A percentile compares a stretch with the other conserved stretches of the same genome.
Evolutionary conservation across 2,329 filamentous ascomycete species (phyloP).

Genomic region (Teratosphaeria pseudoeucalypti): DNA sequence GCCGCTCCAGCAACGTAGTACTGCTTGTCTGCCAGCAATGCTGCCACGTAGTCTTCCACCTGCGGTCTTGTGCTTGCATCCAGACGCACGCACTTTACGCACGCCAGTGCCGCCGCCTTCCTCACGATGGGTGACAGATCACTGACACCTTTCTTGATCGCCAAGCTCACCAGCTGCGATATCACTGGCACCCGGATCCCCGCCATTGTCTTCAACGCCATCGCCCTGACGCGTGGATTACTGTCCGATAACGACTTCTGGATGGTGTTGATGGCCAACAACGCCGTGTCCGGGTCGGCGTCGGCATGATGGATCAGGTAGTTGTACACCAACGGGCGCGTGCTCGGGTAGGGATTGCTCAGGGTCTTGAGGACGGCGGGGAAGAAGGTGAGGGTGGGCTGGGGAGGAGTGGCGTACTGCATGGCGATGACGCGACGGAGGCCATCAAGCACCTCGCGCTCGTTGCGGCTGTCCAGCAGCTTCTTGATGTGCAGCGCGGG

Average conservation of each 20-base stretch:
- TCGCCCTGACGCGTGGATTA: constrained; percentile 80
- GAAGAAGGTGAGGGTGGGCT: constrained; percentile 85
- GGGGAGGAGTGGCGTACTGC: constrained; percentile 85
- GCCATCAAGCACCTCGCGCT: constrained; percentile 86
- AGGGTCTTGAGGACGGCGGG: constrained; percentile 98
- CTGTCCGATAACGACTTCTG: constrained; percentile 92
- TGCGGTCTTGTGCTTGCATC: constrained; percentile 80
- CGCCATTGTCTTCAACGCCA: constrained; percentile 93
- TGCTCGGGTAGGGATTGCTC: constrained; percentile 82
- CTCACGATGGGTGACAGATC: constrained; percentile 94
- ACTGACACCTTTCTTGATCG: constrained; percentile 83
- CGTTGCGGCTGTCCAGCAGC: constrained; percentile 84
- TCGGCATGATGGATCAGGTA: constrained; percentile 96
- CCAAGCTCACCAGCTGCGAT: constrained; percentile 90
- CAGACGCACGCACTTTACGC: constrained; percentile 89
- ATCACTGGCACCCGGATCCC: constrained; percentile 96
- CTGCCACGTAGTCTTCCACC: constrained; percentile 69
- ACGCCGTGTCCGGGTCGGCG: constrained; percentile 84
- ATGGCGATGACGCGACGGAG: constrained; percentile 82
- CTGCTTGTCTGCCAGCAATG: constrained; percentile 76
- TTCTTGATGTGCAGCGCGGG: constrained; percentile 85
- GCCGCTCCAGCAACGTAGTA: constrained; percentile 96
- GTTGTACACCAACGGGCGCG: constrained; percentile 98
- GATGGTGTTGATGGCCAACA: constrained; percentile 96
- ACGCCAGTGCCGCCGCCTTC: constrained; percentile 83